These are phyloP conservation scores for Chytriomyces sp. DNA, from an alignment of 192 early-diverging fungal genomes.

Conservation along the genomic window DNA sequence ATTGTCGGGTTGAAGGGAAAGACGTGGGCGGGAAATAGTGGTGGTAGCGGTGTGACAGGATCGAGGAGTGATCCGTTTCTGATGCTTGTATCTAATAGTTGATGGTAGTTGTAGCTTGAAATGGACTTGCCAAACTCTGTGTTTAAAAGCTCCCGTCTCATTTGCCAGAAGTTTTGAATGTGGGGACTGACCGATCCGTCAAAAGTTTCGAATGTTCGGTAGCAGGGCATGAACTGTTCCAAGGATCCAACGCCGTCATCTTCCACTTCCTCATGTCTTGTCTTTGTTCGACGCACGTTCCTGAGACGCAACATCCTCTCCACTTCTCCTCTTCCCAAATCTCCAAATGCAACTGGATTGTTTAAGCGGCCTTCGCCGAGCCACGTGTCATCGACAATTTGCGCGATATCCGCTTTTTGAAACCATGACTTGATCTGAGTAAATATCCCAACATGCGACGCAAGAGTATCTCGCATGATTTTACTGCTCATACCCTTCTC, in stretches of 20 bases:
- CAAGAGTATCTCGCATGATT: constrained; percentile 15
- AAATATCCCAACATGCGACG: not conserved
- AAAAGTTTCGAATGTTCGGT: constrained; percentile 18
- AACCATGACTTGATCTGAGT: too few relatives aligned
- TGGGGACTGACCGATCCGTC: not conserved
- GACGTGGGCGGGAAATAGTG: constrained; percentile 15
- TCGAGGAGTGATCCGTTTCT: constrained; percentile 7
- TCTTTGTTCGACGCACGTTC: not conserved
- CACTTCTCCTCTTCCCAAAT: constrained; percentile 27
- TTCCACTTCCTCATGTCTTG: not conserved
- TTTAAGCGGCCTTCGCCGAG: constrained; percentile 22
- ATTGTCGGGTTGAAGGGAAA: constrained; percentile 28
- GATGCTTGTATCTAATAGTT: not conserved
- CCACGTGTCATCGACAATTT: constrained; percentile 14
- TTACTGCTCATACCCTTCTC: constrained; percentile 30
- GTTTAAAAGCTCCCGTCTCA: not conserved
- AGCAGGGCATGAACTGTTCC: constrained; percentile 35
- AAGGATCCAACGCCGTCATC: not conserved
- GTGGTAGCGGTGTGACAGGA: constrained; percentile 6
- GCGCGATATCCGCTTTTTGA: not conserved
- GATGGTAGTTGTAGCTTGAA: not conserved
- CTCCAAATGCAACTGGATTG: constrained; percentile 40
- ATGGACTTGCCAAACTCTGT: not conserved
- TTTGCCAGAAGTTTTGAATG: not conserved
- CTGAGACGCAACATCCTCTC: constrained; percentile 19